A percentile compares a stretch with the other conserved stretches of the same genome.
Evolutionary conservation across 2,329 filamentous ascomycete species (phyloP).

Genomic region (Zopfia rhizophila): DNA sequence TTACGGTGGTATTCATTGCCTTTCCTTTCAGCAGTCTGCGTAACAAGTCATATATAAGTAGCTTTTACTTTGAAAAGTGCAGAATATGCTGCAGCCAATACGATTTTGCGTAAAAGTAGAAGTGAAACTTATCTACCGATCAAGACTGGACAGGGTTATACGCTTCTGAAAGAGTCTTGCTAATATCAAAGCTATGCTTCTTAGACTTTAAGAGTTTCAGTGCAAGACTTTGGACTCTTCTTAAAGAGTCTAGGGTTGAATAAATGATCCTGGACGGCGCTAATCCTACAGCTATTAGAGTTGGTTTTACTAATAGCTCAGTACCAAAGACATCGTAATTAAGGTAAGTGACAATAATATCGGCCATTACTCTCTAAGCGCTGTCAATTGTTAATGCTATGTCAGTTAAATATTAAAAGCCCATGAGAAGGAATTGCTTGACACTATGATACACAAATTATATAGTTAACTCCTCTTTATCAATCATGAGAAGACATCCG

Average conservation of each 20-base stretch:
- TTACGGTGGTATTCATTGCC: not conserved
- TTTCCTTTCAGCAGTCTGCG: constrained; percentile 4
- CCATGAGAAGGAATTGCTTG: constrained; percentile 27
- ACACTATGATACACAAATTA: constrained; percentile 32
- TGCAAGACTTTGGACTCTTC: constrained; percentile 15
- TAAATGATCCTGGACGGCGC: constrained; percentile 20
- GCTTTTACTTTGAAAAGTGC: constrained; percentile 18
- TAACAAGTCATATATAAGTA: constrained; percentile 14
- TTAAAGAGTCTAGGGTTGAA: constrained; percentile 14
- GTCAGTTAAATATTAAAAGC: not conserved
- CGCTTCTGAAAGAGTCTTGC: constrained; percentile 19
- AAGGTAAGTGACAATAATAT: constrained; percentile 35
- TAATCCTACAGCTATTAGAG: constrained; percentile 10
- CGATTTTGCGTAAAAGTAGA: constrained; percentile 25
- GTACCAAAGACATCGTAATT: constrained; percentile 31
- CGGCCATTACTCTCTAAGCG: constrained; percentile 24
- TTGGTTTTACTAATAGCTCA: constrained; percentile 20
- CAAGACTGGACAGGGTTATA: no score
- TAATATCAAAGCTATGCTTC: constrained; percentile 25
- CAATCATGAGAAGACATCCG: constrained; percentile 34
- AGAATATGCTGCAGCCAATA: constrained; percentile 25
- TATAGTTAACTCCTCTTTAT: constrained; percentile 38
- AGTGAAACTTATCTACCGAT: constrained; percentile 10
- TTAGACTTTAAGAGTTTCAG: constrained; percentile 22
- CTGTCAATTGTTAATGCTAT: constrained; percentile 6